Base-by-base conservation (phyloP, 345 rosid genomes). In the Camelina hispida region DNA sequence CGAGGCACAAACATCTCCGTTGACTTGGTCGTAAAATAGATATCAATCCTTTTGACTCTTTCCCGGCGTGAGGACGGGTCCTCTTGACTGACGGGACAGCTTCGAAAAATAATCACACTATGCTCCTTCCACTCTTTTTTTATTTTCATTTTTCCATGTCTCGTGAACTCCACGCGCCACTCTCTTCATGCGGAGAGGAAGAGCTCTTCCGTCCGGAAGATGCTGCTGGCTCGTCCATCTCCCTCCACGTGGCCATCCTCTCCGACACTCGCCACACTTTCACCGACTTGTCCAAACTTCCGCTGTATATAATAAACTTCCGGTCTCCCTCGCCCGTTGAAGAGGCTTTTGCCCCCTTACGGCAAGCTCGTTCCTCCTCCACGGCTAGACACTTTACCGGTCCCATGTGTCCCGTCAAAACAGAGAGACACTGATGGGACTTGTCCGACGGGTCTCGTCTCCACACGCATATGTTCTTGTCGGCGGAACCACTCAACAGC, bases 401-500 rank as follows among this genome's bases (percentile, higher is more conserved):
- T 16, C 97, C 97, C 23, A 84, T 80, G 40, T 95, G 99, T 1
- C 97, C 97, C 0, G 86, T 83, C 64, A 95, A 74, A 11, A 90
- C 89, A 0, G 89, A 66, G 10, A 90, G 52, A 64, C 96, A 95
- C 0, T 63, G 22, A 63, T 92, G 96, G 48, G 72, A 72, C 52
- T 92, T 92, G 0, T 85, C 79, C 1, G 61, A 42, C 32, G 72
- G 43, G 5, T 87, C 96, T 60, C 91, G 72, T 46, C 88, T 74
- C 99, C 99, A 95, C 14, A 89, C 93, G 80, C 94, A 86, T 43
- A 92, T 81, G 73, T 81, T 92, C 73, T 80, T 85, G 56, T 95
- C 99, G 0, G 97, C 96, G 0, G 97, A 89, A 42, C 98, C 99
- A 54, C 93, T 95, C 30, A 95, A 78, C 43, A 92, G 81, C 86